A percentile compares a stretch with the other conserved stretches of the same genome.
phyloP scores from a whole-genome alignment of 2,329 filamentous ascomycete species.

The Drechmeria coniospora region DNA sequence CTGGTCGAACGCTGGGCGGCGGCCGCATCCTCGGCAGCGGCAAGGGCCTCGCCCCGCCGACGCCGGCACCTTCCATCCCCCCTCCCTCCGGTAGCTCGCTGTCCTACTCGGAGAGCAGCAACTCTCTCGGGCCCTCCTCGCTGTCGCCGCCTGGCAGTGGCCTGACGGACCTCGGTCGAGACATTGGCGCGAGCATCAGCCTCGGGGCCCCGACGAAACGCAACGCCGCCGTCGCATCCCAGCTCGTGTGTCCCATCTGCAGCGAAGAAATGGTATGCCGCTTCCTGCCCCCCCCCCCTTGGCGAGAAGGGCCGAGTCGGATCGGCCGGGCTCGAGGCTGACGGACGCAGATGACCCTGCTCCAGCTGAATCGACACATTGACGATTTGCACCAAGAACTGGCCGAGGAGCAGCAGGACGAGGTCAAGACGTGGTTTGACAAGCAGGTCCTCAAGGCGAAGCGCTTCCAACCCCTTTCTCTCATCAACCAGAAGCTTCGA shows the following conservation, averaged over 20 bases:
- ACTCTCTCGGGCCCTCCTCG: conserved; percentile 59
- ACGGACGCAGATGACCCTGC: conserved; percentile 55
- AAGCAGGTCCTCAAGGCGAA: conserved; percentile 88
- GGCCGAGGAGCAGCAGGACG: conserved; percentile 75
- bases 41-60: conserved; percentile 58
- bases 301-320: too few species aligned
- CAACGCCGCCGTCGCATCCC: conserved; percentile 33
- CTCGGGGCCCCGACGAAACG: conserved; percentile 39
- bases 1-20: conserved; percentile 75
- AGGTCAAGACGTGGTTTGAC: conserved; percentile 95
- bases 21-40: conserved; percentile 82
- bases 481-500: conserved; percentile 86
- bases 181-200: conserved; percentile 69
- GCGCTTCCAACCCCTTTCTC: conserved; percentile 77
- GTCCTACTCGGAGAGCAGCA: conserved; percentile 51
- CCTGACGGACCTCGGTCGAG: conserved; percentile 56
- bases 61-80: conserved; percentile 11
- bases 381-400: conserved; percentile 86
- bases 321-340: too few species aligned
- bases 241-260: conserved; percentile 91
- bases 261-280: conserved; percentile 81
- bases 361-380: conserved; percentile 76
- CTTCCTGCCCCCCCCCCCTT: not conserved
- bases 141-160: conserved; percentile 44
- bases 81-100: conserved; percentile 27